Evolutionary conservation across 2,329 filamentous ascomycete genomes (phyloP).

Genomic region (Elsinoe perseae): DNA sequence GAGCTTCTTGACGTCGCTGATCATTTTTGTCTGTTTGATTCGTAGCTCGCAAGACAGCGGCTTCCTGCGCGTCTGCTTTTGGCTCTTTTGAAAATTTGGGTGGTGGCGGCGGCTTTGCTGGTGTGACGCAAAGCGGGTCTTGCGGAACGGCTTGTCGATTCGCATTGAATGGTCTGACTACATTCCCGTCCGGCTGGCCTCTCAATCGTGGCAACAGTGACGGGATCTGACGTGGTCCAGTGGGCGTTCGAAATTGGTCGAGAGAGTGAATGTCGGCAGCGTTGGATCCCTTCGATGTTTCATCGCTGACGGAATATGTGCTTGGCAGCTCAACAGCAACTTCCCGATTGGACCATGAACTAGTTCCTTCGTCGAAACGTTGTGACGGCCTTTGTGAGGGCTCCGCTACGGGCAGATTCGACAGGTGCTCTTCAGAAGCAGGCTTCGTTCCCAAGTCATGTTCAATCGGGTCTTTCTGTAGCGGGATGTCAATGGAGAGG

Average conservation of each 20-base stretch:
- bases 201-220: not conserved
- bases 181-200: too few species aligned
- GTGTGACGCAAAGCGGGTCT: too few species aligned
- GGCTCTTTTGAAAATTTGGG: not conserved
- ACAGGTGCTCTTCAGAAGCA: not conserved
- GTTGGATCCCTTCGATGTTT: constrained; percentile 24
- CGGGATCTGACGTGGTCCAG: not conserved
- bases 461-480: not conserved
- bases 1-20: too few species aligned
- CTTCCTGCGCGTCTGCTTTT: not conserved
- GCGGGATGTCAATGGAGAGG: not conserved
- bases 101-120: not conserved
- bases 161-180: too few species aligned
- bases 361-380: not conserved
- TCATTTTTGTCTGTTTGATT: too few species aligned
- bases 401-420: not conserved
- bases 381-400: not conserved
- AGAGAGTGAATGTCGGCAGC: constrained; percentile 20
- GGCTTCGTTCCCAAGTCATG: not conserved
- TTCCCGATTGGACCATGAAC: constrained; percentile 16
- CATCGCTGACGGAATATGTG: constrained; percentile 29
- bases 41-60: too few species aligned
- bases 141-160: too few species aligned
- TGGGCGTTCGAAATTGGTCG: constrained; percentile 23
- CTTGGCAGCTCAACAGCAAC: constrained; percentile 29